Conservation (phyloP, 2,329 filamentous ascomycete species). For the Clarireedia homoeocarpa region DNA sequence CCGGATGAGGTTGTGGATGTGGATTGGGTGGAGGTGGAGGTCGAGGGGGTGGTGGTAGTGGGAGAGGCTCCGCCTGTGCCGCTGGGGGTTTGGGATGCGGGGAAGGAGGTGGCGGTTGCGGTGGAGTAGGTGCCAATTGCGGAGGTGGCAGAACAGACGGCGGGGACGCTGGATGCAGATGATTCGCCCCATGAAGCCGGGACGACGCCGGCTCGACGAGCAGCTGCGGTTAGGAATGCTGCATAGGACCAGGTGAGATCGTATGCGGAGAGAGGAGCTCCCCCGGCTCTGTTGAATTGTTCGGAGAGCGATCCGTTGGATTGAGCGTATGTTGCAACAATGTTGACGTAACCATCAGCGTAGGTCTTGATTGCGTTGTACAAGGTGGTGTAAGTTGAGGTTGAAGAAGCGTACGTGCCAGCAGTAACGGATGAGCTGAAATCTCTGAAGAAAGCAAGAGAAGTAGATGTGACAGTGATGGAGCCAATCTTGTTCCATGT, state of each 20-base stretch:
- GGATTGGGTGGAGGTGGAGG: slow-evolving; percentile 9
- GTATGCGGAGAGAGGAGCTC: slow-evolving; percentile 50
- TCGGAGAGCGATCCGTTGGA: slow-evolving; percentile 58
- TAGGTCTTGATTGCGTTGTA: slow-evolving; percentile 56
- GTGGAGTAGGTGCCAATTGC: slow-evolving; percentile 43
- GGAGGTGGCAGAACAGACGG: slow-evolving; percentile 40
- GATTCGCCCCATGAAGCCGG: slow-evolving; percentile 49
- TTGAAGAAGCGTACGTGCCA: slow-evolving; percentile 58
- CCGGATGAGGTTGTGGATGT: slow-evolving; percentile 28
- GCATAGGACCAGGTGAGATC: slow-evolving; percentile 71
- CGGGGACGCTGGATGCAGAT: slow-evolving; percentile 40
- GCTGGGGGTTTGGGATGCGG: slow-evolving; percentile 30
- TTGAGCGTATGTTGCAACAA: slow-evolving; percentile 43
- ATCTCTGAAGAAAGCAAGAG: slow-evolving; percentile 64
- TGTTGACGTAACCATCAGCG: slow-evolving; percentile 46
- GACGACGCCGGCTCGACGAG: slow-evolving; percentile 46
- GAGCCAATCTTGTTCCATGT: slow-evolving; percentile 58
- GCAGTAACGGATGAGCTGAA: slow-evolving; percentile 48
- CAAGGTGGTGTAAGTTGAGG: slow-evolving; percentile 53
- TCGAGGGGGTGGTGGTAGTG: slow-evolving; percentile 11
- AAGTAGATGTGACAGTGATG: slow-evolving; percentile 56
- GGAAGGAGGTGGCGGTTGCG: slow-evolving; percentile 39
- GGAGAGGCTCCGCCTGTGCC: slow-evolving; percentile 8
- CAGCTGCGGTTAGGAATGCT: slow-evolving; percentile 56
- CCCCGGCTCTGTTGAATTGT: slow-evolving; percentile 51